A percentile compares a stretch with the other conserved stretches of the same genome.
Conservation (phyloP, 164 flowering plant species). For the Vitis riparia region DNA sequence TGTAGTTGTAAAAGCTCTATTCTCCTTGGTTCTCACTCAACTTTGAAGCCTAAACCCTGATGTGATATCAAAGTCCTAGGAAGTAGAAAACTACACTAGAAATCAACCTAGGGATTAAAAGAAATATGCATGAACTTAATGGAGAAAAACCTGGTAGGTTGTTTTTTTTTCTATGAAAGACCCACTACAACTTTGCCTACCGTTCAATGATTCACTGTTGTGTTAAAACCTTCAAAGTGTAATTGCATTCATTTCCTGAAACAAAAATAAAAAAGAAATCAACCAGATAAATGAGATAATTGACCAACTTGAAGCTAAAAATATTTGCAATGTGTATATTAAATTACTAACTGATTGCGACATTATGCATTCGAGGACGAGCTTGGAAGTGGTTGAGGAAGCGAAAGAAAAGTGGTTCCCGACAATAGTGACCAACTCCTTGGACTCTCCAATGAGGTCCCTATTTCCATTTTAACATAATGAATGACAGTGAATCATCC, state of each 20-base stretch:
- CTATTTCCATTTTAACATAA: too few species aligned
- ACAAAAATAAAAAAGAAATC: constrained; percentile 1
- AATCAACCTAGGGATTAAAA: too few species aligned
- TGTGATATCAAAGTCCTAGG: too few species aligned
- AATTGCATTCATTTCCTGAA: constrained; percentile 55
- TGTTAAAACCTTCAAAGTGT: constrained; percentile 66
- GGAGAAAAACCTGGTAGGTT: constrained; percentile 53
- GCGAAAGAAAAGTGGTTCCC: constrained; percentile 53
- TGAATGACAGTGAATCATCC: too few species aligned
- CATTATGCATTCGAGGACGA: constrained; percentile 82
- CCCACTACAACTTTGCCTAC: constrained; percentile 5
- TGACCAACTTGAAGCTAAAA: neutral
- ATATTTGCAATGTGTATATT: neutral
- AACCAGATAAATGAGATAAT: neutral
- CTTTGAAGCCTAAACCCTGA: too few species aligned
- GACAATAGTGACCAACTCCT: constrained; percentile 13
- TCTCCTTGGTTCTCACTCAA: too few species aligned
- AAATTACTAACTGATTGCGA: constrained; percentile 64
- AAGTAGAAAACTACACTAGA: too few species aligned
- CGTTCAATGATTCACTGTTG: constrained; percentile 58
- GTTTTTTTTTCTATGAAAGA: constrained; percentile 26
- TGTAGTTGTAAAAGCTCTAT: too few species aligned
- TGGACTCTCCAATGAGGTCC: constrained; percentile 19
- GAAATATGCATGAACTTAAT: constrained; percentile 32
- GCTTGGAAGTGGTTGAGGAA: constrained; percentile 75